Evolutionary conservation across 139 green algal genomes (phyloP).

Genomic region (Picochlorum sp.): DNA sequence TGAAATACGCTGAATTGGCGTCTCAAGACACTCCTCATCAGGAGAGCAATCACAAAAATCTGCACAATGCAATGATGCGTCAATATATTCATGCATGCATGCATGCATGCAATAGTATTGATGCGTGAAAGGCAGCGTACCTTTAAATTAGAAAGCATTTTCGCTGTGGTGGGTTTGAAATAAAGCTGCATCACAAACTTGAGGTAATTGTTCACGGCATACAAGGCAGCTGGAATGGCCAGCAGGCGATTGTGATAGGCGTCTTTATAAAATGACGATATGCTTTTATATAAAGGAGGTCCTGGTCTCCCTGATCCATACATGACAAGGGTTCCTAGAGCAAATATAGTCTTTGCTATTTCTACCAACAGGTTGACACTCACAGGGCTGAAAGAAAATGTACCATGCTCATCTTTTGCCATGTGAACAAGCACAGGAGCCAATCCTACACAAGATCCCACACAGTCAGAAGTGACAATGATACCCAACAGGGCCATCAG

Average conservation of each 20-base stretch:
- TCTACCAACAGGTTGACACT: slow-evolving; percentile 90
- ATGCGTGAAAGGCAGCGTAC: slow-evolving; percentile 1
- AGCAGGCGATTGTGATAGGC: slow-evolving; percentile 77
- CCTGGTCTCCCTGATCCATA: slow-evolving; percentile 62
- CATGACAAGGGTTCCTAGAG: slow-evolving; percentile 65
- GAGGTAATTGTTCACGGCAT: slow-evolving; percentile 94
- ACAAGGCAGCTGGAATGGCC: slow-evolving; percentile 73
- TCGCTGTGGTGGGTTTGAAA: slow-evolving; percentile 91
- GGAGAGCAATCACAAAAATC: slow-evolving; percentile 77
- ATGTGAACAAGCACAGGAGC: slow-evolving; percentile 93
- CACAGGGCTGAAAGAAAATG: slow-evolving; percentile 83
- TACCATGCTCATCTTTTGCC: slow-evolving; percentile 73
- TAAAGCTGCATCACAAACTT: slow-evolving; percentile 95
- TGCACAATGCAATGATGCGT: background rate
- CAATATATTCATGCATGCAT: background rate
- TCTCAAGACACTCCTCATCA: slow-evolving; percentile 78
- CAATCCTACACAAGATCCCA: slow-evolving; percentile 41
- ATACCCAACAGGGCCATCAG: background rate
- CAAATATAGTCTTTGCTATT: slow-evolving; percentile 78
- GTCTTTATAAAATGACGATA: slow-evolving; percentile 50
- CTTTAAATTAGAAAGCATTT: slow-evolving; percentile 97
- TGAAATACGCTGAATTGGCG: slow-evolving; percentile 74
- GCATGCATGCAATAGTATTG: background rate
- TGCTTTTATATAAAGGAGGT: slow-evolving; percentile 51
- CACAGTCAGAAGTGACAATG: background rate